Percentiles rank a stretch among this genome's conserved stretches.
Conservation (phyloP, 2,329 filamentous ascomycete species). For the Cercospora sojina region DNA sequence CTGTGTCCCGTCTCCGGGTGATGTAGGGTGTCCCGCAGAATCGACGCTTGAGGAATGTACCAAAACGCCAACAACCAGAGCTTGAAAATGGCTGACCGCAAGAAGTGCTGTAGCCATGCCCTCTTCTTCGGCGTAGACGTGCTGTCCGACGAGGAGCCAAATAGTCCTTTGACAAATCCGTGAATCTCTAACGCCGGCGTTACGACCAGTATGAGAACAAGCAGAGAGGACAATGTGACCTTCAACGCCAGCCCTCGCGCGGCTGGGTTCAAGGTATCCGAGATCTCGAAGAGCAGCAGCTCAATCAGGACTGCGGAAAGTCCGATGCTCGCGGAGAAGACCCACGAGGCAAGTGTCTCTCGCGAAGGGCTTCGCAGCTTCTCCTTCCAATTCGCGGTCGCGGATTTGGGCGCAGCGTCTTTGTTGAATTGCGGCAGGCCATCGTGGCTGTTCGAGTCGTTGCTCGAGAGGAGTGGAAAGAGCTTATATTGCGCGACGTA, state of each 20-base stretch:
- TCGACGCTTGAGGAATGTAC: conserved; percentile 49
- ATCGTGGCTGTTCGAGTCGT: conserved; percentile 55
- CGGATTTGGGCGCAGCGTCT: conserved; percentile 45
- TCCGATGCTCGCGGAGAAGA: conserved; percentile 75
- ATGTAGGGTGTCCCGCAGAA: conserved; percentile 42
- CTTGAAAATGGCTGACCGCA: conserved; percentile 63
- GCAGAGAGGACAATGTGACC: conserved; percentile 66
- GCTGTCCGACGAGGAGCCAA: conserved; percentile 62
- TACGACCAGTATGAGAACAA: conserved; percentile 70
- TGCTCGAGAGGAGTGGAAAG: conserved; percentile 68
- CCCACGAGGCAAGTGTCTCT: conserved; percentile 47
- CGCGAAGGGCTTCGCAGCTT: conserved; percentile 30
- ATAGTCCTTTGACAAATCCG: conserved; percentile 48
- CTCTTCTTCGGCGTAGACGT: conserved; percentile 57
- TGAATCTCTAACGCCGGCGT: conserved; percentile 80
- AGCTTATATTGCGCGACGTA: conserved; percentile 65
- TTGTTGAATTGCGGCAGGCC: conserved; percentile 59
- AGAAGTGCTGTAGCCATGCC: conserved; percentile 47
- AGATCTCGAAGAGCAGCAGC: conserved; percentile 80
- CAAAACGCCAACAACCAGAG: conserved; percentile 74
- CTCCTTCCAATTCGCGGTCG: conserved; percentile 21
- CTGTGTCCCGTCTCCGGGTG: conserved; percentile 37
- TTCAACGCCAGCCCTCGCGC: conserved; percentile 68
- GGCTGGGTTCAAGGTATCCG: conserved; percentile 66
- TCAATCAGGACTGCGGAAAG: conserved; percentile 75